phyloP scores from a whole-genome alignment of 306 rosid genomes.

The Dalbergia cultrata region DNA sequence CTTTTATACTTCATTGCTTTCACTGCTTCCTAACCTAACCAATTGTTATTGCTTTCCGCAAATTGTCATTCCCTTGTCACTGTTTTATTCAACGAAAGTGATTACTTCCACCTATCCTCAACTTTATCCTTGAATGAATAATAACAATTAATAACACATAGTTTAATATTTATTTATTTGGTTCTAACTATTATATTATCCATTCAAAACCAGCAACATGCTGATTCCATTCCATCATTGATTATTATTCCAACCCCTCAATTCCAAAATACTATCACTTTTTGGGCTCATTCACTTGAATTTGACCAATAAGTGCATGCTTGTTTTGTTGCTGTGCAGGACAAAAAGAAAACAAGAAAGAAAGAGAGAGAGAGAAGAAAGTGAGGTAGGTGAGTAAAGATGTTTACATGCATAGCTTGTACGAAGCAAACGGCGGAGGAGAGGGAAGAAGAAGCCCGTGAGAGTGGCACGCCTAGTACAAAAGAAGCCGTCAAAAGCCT shows the following conservation, averaged over 20 bases:
- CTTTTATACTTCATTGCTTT: slow-evolving; percentile 3
- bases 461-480: slow-evolving; percentile 83
- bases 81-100: slow-evolving; percentile 51
- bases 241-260: not conserved
- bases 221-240: not conserved
- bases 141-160: not conserved
- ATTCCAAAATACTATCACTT: not conserved
- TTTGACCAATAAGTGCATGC: slow-evolving; percentile 14
- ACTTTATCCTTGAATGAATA: slow-evolving; percentile 2
- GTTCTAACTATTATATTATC: not conserved
- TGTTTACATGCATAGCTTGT: slow-evolving; percentile 96
- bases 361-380: not conserved
- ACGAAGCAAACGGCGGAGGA: slow-evolving; percentile 63
- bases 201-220: slow-evolving; percentile 22
- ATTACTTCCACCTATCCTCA: slow-evolving; percentile 20
- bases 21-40: slow-evolving; percentile 5
- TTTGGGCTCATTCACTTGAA: not conserved
- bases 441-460: slow-evolving; percentile 65
- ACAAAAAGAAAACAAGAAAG: not conserved
- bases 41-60: slow-evolving; percentile 28
- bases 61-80: slow-evolving; percentile 27
- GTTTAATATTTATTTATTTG: no score
- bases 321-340: slow-evolving; percentile 50
- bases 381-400: slow-evolving; percentile 39
- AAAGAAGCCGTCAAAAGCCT: slow-evolving; percentile 96